Evolutionary conservation across 2,329 filamentous ascomycete genomes (phyloP).

Genomic region (Orbilia quercus): DNA sequence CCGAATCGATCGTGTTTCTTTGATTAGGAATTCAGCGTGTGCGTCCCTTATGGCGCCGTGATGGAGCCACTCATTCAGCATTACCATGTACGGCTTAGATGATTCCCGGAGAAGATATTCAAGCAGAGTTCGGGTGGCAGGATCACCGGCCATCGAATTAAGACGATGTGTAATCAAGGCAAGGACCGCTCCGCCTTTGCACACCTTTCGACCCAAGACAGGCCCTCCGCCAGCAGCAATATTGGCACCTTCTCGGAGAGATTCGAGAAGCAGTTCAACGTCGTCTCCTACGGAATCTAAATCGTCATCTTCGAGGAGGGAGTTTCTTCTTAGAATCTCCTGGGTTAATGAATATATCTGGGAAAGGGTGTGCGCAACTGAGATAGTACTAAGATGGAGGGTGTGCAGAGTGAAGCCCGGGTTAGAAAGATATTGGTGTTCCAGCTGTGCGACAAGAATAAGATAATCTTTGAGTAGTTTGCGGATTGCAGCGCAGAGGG

Average conservation of each 20-base stretch:
- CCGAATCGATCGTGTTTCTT: conserved; percentile 94
- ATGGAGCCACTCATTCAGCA: conserved; percentile 98
- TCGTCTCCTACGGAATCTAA: conserved; percentile 80
- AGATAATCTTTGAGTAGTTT: conserved; percentile 93
- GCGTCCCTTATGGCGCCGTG: conserved; percentile 95
- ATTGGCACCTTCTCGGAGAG: conserved; percentile 85
- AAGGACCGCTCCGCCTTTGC: conserved; percentile 95
- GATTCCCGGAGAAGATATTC: conserved; percentile 86
- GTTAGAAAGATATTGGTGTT: conserved; percentile 91
- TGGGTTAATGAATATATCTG: conserved; percentile 89
- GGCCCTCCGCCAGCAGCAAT: conserved; percentile 75
- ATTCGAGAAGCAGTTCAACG: conserved; percentile 92
- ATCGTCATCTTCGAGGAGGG: conserved; percentile 80
- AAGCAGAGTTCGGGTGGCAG: conserved; percentile 82
- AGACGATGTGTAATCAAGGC: conserved; percentile 85
- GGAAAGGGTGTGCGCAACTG: conserved; percentile 88
- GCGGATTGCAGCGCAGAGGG: conserved; percentile 91
- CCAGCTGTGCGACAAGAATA: conserved; percentile 89
- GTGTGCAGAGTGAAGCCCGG: conserved; percentile 90
- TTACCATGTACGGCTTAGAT: conserved; percentile 93
- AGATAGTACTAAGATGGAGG: conserved; percentile 88
- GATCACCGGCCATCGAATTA: conserved; percentile 91
- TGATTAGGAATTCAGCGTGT: conserved; percentile 91
- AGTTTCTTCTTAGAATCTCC: conserved; percentile 88
- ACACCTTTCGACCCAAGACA: conserved; percentile 87